Conservation (phyloP, 2,329 filamentous ascomycete species). For the Knufia petricola region DNA sequence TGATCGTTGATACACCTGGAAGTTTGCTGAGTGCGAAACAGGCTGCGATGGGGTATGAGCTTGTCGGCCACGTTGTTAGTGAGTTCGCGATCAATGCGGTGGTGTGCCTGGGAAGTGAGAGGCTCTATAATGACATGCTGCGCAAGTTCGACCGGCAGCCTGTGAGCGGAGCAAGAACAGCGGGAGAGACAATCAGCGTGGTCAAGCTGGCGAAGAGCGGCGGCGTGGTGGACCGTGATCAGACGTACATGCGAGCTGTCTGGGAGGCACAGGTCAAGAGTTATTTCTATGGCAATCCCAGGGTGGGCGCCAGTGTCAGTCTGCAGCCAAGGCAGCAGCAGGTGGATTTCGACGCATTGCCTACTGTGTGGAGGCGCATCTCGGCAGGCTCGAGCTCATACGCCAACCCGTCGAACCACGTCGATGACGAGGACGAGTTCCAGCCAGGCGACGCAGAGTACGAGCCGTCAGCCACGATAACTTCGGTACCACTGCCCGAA, state of each 20-base stretch:
- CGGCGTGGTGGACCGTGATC: slow-evolving; percentile 69
- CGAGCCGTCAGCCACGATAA: slow-evolving; percentile 23
- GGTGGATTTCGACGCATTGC: slow-evolving; percentile 63
- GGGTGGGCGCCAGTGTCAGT: slow-evolving; percentile 46
- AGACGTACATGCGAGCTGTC: slow-evolving; percentile 60
- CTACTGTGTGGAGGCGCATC: slow-evolving; percentile 58
- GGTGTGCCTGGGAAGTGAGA: slow-evolving; percentile 69
- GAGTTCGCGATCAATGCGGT: slow-evolving; percentile 68
- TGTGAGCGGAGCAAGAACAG: slow-evolving; percentile 19
- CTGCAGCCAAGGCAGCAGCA: slow-evolving; percentile 82
- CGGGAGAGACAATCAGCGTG: slow-evolving; percentile 57
- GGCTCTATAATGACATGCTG: slow-evolving; percentile 63
- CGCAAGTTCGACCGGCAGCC: slow-evolving; percentile 53
- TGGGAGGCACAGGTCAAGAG: slow-evolving; percentile 72
- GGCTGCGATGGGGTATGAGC: slow-evolving; percentile 58
- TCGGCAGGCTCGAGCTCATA: slow-evolving; percentile 41
- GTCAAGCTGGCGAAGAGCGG: slow-evolving; percentile 75
- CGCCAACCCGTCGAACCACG: slow-evolving; percentile 21
- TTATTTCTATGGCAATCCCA: slow-evolving; percentile 80
- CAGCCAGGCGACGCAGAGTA: slow-evolving; percentile 27
- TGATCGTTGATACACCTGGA: slow-evolving; percentile 77
- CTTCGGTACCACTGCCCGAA: slow-evolving; percentile 18
- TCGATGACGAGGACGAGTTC: slow-evolving; percentile 34
- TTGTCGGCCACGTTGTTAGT: slow-evolving; percentile 69
- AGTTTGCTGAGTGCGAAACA: slow-evolving; percentile 45